Percentiles rank a stretch among this genome's conserved stretches.
These are phyloP conservation scores for Echeveria elegans DNA, from an alignment of 164 flowering plant species.

Conservation along the genomic window DNA sequence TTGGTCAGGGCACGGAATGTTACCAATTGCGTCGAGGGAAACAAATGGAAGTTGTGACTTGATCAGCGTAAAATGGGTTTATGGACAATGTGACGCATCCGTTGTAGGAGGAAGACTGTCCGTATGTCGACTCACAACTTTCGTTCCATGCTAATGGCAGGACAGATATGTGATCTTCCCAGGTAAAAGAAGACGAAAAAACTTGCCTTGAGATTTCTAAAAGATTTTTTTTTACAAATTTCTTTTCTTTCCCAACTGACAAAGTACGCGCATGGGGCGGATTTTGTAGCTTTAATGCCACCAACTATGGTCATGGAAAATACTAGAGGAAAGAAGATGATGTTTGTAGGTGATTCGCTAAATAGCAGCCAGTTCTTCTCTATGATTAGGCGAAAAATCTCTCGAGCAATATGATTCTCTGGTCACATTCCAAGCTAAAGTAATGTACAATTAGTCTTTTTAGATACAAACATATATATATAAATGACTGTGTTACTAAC, in stretches of 20 bases:
- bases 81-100: background rate
- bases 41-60: background rate
- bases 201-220: no score
- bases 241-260: no score
- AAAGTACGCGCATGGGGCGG: background rate
- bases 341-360: no score
- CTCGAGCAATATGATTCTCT: background rate
- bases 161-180: no score
- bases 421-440: background rate
- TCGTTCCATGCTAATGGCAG: background rate
- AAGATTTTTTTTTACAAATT: no score
- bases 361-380: background rate
- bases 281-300: background rate
- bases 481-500: no score
- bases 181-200: no score
- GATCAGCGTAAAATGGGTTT: background rate
- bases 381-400: background rate
- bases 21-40: background rate
- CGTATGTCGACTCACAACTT: no score
- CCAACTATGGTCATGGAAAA: background rate
- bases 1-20: background rate
- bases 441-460: no score
- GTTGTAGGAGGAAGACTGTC: no score
- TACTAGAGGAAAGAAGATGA: background rate
- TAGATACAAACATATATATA: no score